A percentile compares a stretch with the other conserved stretches of the same genome.
These are phyloP conservation scores for Amoebophrya sp. DNA, from an alignment of 169 alveolate species.

Conservation along the genomic window DNA sequence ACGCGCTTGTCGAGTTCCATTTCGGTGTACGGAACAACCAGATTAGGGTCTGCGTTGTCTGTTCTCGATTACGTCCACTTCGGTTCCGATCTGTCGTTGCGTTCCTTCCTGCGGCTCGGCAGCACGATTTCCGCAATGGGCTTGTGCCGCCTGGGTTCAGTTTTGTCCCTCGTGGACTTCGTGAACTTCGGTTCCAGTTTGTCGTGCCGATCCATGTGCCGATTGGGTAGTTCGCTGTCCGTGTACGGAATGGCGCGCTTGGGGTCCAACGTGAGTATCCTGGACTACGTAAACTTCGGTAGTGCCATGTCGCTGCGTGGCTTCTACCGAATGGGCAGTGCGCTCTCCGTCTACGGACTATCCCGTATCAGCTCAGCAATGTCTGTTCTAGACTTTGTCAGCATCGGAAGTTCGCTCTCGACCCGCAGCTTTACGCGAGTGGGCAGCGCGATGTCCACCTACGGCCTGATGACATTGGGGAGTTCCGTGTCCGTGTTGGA, in stretches of 20 bases:
- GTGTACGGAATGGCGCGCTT: constrained; percentile 32
- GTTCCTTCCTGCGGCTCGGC: not conserved
- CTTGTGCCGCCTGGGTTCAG: not conserved
- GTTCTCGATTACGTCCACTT: constrained; percentile 37
- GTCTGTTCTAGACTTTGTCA: constrained; percentile 26
- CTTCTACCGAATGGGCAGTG: constrained; percentile 13
- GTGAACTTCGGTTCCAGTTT: constrained; percentile 24
- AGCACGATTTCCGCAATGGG: not conserved
- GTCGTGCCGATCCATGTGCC: not conserved
- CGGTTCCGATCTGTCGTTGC: constrained; percentile 23
- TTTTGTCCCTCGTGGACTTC: constrained; percentile 16
- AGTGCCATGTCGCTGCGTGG: constrained; percentile 16
- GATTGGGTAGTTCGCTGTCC: not conserved
- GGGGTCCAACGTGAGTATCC: not conserved
- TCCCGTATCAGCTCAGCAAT: constrained; percentile 25
- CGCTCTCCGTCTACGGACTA: constrained; percentile 29
- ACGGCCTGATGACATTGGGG: not conserved
- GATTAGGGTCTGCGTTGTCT: constrained; percentile 26
- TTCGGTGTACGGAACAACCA: constrained; percentile 26
- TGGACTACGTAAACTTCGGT: constrained; percentile 32
- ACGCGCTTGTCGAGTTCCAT: constrained; percentile 20
- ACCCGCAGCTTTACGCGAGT: constrained; percentile 27
- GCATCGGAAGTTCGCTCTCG: not conserved
- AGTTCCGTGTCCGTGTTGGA: constrained; percentile 5
- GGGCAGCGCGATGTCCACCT: constrained; percentile 22